phyloP scores from a whole-genome alignment of 345 rosid genomes.

The Mangifera indica region DNA sequence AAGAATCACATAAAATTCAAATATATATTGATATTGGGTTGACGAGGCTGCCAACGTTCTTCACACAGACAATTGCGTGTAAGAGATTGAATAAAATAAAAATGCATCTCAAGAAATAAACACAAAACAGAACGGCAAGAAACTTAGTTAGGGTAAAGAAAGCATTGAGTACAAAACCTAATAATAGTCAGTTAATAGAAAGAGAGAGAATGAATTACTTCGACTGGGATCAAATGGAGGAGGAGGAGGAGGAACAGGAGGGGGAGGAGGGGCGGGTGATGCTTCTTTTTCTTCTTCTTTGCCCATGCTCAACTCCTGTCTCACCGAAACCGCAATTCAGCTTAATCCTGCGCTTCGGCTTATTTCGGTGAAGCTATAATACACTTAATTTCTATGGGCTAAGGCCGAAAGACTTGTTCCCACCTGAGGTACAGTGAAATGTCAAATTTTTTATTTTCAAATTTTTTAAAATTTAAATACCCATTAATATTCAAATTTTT shows the following conservation, averaged over 20 bases:
- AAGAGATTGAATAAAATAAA: background rate
- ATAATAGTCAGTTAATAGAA: background rate
- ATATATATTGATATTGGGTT: background rate
- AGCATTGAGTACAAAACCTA: slow-evolving; percentile 5
- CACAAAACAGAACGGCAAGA: background rate
- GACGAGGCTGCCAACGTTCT: background rate
- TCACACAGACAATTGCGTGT: background rate
- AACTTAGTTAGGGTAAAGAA: background rate
- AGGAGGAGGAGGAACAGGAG: slow-evolving; percentile 6
- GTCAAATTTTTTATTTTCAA: no score
- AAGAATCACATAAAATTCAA: background rate
- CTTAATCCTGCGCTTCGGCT: no score
- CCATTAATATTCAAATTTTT: no score
- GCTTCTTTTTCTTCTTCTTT: no score
- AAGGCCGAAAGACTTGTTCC: no score
- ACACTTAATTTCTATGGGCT: no score
- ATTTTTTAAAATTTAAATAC: no score
- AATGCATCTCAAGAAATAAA: background rate
- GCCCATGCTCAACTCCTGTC: no score
- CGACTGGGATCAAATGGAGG: slow-evolving; percentile 76
- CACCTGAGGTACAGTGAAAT: no score
- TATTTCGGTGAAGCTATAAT: no score
- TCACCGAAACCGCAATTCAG: no score
- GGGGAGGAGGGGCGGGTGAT: no score
- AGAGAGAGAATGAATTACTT: slow-evolving; percentile 44